phyloP scores from a whole-genome alignment of 1,284 basidiomycete genomes.

The Inonotus hispidus region DNA sequence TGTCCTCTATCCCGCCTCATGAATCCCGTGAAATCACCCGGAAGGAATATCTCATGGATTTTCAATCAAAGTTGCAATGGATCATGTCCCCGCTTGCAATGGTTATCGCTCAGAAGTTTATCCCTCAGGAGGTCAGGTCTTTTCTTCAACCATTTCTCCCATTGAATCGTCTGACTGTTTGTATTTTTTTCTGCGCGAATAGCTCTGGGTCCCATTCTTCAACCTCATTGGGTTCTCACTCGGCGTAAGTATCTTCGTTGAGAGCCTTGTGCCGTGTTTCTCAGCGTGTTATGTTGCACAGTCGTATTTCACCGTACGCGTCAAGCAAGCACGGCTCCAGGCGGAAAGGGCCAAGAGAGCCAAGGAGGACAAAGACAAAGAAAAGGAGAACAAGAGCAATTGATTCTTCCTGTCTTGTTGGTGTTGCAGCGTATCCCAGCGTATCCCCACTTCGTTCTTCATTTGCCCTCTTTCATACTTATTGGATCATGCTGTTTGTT shows the following conservation, averaged over 20 bases:
- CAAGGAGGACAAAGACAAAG: slow-evolving; percentile 30
- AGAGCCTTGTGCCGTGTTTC: background rate
- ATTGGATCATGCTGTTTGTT: background rate
- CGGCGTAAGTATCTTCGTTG: slow-evolving; percentile 42
- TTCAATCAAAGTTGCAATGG: slow-evolving; percentile 66
- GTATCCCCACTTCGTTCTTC: background rate
- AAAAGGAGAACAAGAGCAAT: slow-evolving; percentile 22
- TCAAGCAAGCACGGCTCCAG: slow-evolving; percentile 57
- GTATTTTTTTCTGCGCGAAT: no score
- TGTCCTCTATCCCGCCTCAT: slow-evolving; percentile 20
- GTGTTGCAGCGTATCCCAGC: background rate
- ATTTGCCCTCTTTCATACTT: background rate
- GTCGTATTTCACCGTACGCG: slow-evolving; percentile 69
- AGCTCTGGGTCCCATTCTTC: slow-evolving; percentile 77
- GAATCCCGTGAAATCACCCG: background rate
- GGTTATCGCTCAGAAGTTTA: slow-evolving; percentile 67
- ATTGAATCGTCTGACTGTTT: slow-evolving; percentile 5
- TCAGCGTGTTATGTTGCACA: slow-evolving; percentile 26
- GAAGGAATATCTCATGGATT: slow-evolving; percentile 7
- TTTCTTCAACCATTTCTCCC: background rate
- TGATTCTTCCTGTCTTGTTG: background rate
- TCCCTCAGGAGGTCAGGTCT: slow-evolving; percentile 54
- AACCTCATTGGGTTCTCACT: slow-evolving; percentile 60
- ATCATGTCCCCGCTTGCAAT: slow-evolving; percentile 68
- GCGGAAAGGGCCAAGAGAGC: slow-evolving; percentile 46